Conservation (phyloP, 176 grass and related monocot species). For the Avena sativa region DNA sequence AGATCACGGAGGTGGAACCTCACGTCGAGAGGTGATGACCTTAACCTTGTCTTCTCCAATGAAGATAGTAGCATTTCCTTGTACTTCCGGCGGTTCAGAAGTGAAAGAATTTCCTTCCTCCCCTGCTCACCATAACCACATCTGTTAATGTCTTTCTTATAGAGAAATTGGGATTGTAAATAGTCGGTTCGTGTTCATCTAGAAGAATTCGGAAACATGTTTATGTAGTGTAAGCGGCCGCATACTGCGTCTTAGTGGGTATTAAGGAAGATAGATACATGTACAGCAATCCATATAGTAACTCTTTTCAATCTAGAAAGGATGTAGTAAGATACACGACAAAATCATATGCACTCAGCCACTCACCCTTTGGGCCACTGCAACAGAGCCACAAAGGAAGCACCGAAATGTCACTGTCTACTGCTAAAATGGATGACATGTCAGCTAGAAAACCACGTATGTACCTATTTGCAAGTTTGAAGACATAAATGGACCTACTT, state of each 20-base stretch:
- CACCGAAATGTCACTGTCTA: neutral
- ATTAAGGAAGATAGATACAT: neutral
- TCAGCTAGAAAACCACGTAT: neutral
- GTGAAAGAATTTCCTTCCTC: constrained; percentile 78
- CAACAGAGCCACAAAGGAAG: neutral
- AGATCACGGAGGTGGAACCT: constrained; percentile 79
- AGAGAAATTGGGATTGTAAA: neutral
- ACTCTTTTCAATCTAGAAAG: constrained; percentile 6
- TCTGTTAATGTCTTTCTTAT: neutral
- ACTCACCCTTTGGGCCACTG: neutral
- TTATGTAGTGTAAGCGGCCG: neutral
- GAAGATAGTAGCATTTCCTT: constrained; percentile 77
- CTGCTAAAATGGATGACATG: neutral
- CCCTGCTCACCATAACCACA: constrained; percentile 50
- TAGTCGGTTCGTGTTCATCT: neutral
- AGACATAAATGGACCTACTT: neutral
- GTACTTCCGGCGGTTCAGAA: constrained; percentile 73
- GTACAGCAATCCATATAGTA: neutral
- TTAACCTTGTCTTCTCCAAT: constrained; percentile 75
- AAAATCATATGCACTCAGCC: neutral
- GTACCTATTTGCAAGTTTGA: neutral
- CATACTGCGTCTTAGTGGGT: neutral
- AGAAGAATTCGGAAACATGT: neutral
- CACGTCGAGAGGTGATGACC: constrained; percentile 72
- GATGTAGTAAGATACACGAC: neutral